Evolutionary conservation across 169 alveolate genomes (phyloP).

Genomic region (Plasmodium reichenowi): DNA sequence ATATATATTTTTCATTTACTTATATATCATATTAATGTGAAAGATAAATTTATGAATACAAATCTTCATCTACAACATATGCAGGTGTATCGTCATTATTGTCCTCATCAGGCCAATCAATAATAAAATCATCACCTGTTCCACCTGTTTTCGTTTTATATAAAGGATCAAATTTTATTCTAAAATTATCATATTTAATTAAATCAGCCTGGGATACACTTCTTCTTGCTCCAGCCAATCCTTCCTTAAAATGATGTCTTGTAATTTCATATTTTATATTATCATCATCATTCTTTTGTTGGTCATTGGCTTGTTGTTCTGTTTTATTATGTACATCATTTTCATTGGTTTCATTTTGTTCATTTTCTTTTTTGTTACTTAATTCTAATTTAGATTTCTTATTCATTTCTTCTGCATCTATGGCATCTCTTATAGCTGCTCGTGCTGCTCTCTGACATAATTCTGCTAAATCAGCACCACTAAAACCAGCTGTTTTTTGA

Average conservation of each 20-base stretch:
- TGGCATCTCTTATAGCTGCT: slow-evolving; percentile 99
- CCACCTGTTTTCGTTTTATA: slow-evolving; percentile 95
- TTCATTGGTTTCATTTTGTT: slow-evolving; percentile 78
- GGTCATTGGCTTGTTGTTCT: slow-evolving; percentile 27
- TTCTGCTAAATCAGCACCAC: slow-evolving; percentile 99
- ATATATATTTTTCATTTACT: background rate
- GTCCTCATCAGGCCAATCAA: slow-evolving; percentile 95
- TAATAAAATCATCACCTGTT: slow-evolving; percentile 87
- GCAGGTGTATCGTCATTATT: slow-evolving; percentile 75
- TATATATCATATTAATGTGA: background rate
- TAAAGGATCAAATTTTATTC: slow-evolving; percentile 98
- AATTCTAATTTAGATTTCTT: slow-evolving; percentile 79
- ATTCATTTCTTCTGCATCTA: slow-evolving; percentile 88
- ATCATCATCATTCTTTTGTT: slow-evolving; percentile 81
- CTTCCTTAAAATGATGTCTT: slow-evolving; percentile 99
- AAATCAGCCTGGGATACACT: slow-evolving; percentile 95
- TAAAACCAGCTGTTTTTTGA: slow-evolving; percentile 99
- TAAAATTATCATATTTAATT: slow-evolving; percentile 96
- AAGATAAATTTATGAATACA: slow-evolving; percentile 27
- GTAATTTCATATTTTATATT: slow-evolving; percentile 96
- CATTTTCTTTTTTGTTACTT: slow-evolving; percentile 59
- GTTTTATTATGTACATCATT: background rate
- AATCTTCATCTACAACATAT: slow-evolving; percentile 70
- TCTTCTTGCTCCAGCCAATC: slow-evolving; percentile 97
- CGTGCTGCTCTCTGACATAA: slow-evolving; percentile 99